A percentile compares a stretch with the other conserved stretches of the same genome.
phyloP scores from a whole-genome alignment of 108 stramenopile genomes.

The Nitzschia palea region DNA sequence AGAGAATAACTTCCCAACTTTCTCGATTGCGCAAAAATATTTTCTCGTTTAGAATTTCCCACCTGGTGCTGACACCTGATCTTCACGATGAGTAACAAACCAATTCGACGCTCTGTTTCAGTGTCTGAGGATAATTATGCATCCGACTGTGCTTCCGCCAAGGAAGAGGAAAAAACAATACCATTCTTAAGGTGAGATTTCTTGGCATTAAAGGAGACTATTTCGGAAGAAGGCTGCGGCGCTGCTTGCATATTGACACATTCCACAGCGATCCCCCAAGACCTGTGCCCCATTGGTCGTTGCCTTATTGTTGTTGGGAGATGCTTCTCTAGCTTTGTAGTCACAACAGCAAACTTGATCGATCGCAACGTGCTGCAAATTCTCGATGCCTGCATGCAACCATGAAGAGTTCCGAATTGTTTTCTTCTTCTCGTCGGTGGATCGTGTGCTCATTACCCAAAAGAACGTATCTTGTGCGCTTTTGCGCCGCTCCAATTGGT shows the following conservation, averaged over 20 bases:
- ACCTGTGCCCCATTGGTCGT: too few relatives aligned
- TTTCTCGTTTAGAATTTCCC: not conserved
- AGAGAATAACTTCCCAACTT: too few relatives aligned
- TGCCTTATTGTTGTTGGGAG: not conserved
- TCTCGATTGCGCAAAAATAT: too few relatives aligned
- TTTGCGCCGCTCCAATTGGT: not conserved
- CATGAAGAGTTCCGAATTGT: slow-evolving; percentile 5
- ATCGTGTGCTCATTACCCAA: not conserved
- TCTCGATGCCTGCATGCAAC: not conserved
- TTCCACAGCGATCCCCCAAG: too few relatives aligned
- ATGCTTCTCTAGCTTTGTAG: not conserved
- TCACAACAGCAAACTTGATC: too few relatives aligned
- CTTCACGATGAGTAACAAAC: not conserved
- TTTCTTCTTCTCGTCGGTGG: slow-evolving; percentile 6
- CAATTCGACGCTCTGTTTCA: not conserved
- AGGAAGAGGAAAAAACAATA: slow-evolving; percentile 50
- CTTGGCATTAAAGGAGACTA: not conserved
- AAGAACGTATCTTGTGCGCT: not conserved
- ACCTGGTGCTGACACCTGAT: not conserved
- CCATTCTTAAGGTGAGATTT: slow-evolving; percentile 60
- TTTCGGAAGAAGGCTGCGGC: too few relatives aligned
- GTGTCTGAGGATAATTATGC: slow-evolving; percentile 1
- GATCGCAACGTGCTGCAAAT: not conserved
- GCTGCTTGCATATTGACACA: too few relatives aligned
- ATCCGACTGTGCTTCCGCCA: slow-evolving; percentile 4